These are phyloP conservation scores for Ceratocystis alfenasii DNA, from an alignment of 2,329 filamentous ascomycete species.

Conservation along the genomic window DNA sequence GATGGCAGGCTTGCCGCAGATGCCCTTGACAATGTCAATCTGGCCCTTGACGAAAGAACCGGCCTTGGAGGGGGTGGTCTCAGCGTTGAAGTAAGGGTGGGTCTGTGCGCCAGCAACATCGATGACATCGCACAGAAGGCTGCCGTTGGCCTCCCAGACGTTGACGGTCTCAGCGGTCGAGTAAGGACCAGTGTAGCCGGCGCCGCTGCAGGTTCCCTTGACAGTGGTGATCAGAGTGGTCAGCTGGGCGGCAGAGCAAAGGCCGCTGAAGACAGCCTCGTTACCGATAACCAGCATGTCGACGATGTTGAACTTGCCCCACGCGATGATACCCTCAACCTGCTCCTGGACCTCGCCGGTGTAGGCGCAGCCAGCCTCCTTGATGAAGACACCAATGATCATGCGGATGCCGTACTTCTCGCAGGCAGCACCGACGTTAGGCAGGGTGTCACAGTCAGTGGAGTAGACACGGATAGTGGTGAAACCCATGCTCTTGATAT, in stretches of 20 bases:
- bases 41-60: conserved; percentile 66
- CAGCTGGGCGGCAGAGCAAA: conserved; percentile 52
- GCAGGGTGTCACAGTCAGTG: conserved; percentile 75
- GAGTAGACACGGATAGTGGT: conserved; percentile 70
- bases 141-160: conserved; percentile 55
- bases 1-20: conserved; percentile 66
- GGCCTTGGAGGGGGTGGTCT: conserved; percentile 49
- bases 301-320: conserved; percentile 63
- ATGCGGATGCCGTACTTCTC: conserved; percentile 57
- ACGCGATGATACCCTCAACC: conserved; percentile 58
- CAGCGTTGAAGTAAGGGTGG: conserved; percentile 85
- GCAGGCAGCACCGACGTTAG: conserved; percentile 60
- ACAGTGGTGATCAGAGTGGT: conserved; percentile 56
- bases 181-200: conserved; percentile 60
- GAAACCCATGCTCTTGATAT: conserved; percentile 57
- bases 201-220: conserved; percentile 48
- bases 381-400: conserved; percentile 82
- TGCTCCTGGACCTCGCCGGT: conserved; percentile 56
- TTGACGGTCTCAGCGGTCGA: conserved; percentile 81
- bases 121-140: conserved; percentile 56
- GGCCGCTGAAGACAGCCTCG: conserved; percentile 71
- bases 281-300: conserved; percentile 79
- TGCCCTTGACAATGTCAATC: conserved; percentile 54
- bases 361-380: conserved; percentile 48
- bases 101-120: conserved; percentile 78